Evolutionary conservation across 495 filamentous ascomycete species (phyloP), one percentile per base, ranked within the genome.

Genomic region (Penicillium macrosclerotiorum): DNA sequence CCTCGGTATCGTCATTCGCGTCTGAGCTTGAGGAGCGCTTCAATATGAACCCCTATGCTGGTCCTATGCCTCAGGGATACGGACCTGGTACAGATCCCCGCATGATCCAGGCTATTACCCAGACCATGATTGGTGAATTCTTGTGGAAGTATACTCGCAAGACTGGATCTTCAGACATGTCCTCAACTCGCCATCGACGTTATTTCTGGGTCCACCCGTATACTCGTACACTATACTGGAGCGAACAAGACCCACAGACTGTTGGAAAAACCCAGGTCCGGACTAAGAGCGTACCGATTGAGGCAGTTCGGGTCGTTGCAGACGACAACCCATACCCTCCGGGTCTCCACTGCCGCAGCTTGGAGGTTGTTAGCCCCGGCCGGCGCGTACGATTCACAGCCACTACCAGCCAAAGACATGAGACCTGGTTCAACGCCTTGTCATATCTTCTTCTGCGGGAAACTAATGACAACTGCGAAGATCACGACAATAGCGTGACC

Each of bases 161-260:
- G 67, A 76, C 90, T 46, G 91, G 90, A 13, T 84, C 91, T 4
- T 84, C 81, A 42, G 84, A 89, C 36, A 83, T 95, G 69, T 96
- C 92, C 4, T 82, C 80, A 45, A 95, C 89, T 26, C 76, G 93
- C 33, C 93, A 98, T 62, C 82, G 88, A 25, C 84, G 93, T 20
- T 98, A 95, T 73, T 98, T 98, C 80, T 98, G 93, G 93, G 87
- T 98, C 16, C 93, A 98, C 65, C 93, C 93, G 0, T 98, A 98
- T 65, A 98, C 94, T 4, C 82, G 90, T 22, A 96, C 92, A 0
- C 64, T 98, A 45, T 98, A 98, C 73, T 98, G 93, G 93, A 94
- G 89, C 60, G 89, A 94, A 45, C 77, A 83, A 29, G 92, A 97
- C 64, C 94, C 94, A 1, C 80, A 85, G 31, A 76, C 73, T 19